A percentile compares a stretch with the other conserved stretches of the same genome.
Conservation (phyloP, 2,329 filamentous ascomycete species). For the Plenodomus lindquistii region DNA sequence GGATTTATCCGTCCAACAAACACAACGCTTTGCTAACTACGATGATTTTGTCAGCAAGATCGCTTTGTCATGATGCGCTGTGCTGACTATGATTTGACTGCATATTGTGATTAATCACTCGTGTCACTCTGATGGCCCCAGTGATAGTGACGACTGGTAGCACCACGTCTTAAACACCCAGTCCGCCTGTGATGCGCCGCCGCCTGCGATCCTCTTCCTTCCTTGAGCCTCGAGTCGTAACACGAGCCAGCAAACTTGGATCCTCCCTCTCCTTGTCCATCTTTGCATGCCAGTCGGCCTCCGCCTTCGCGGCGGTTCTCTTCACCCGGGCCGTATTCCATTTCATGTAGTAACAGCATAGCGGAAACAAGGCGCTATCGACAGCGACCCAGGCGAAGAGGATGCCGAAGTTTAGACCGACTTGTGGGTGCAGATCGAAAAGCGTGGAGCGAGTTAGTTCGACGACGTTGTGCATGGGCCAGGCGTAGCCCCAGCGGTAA, state of each 20-base stretch:
- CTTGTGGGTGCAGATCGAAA: slow-evolving; percentile 61
- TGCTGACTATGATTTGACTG: too few species aligned
- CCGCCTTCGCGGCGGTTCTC: slow-evolving; percentile 23
- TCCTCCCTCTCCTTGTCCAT: slow-evolving; percentile 35
- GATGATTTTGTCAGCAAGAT: not conserved
- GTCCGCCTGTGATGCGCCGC: too few species aligned
- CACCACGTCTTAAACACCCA: not conserved
- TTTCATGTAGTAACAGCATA: slow-evolving; percentile 50
- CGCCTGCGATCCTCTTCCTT: not conserved
- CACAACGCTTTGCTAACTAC: not conserved
- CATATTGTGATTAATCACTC: too few species aligned
- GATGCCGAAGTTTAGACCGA: slow-evolving; percentile 64
- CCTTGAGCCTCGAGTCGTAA: slow-evolving; percentile 25
- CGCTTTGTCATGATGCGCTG: too few species aligned
- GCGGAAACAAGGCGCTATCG: slow-evolving; percentile 58
- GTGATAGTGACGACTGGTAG: not conserved
- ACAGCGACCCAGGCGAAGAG: slow-evolving; percentile 61
- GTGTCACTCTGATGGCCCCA: too few species aligned
- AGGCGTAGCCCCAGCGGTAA: slow-evolving; percentile 65
- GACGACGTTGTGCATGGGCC: slow-evolving; percentile 66
- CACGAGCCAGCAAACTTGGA: slow-evolving; percentile 28
- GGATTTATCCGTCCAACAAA: not conserved
- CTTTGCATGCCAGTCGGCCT: slow-evolving; percentile 29
- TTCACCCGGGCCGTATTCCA: slow-evolving; percentile 42
- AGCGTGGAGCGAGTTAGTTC: slow-evolving; percentile 62